phyloP scores from a whole-genome alignment of 202 grass and related monocot genomes.

The Cymbopogon flexuosus region DNA sequence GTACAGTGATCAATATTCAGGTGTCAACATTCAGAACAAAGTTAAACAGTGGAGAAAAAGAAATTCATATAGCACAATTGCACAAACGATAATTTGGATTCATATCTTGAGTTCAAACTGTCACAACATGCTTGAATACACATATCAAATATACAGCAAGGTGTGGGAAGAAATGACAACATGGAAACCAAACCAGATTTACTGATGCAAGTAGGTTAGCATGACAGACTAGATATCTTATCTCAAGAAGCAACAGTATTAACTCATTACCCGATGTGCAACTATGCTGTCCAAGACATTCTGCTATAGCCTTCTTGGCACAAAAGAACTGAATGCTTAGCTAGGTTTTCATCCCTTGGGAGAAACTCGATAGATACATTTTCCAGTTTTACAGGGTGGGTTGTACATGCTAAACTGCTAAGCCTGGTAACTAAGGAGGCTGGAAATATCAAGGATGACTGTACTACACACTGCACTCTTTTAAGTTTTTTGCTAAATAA shows the following conservation, averaged over 20 bases:
- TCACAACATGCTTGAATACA: not conserved
- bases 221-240: not conserved
- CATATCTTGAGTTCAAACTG: not conserved
- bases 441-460: not conserved
- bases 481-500: not conserved
- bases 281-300: not conserved
- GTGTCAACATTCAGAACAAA: not conserved
- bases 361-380: not conserved
- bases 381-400: not conserved
- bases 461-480: not conserved
- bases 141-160: not conserved
- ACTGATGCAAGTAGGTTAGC: not conserved
- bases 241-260: not conserved
- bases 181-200: not conserved
- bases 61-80: not conserved
- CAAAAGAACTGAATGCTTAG: not conserved
- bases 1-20: constrained; percentile 6
- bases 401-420: not conserved
- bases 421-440: not conserved
- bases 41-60: not conserved
- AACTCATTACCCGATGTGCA: not conserved
- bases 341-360: not conserved
- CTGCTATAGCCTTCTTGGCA: not conserved
- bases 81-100: not conserved
- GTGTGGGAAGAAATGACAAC: not conserved